Evolutionary conservation across 2,329 filamentous ascomycete species (phyloP), one percentile per base, ranked within the genome.

Genomic region (Aspergillus viridinutans): DNA sequence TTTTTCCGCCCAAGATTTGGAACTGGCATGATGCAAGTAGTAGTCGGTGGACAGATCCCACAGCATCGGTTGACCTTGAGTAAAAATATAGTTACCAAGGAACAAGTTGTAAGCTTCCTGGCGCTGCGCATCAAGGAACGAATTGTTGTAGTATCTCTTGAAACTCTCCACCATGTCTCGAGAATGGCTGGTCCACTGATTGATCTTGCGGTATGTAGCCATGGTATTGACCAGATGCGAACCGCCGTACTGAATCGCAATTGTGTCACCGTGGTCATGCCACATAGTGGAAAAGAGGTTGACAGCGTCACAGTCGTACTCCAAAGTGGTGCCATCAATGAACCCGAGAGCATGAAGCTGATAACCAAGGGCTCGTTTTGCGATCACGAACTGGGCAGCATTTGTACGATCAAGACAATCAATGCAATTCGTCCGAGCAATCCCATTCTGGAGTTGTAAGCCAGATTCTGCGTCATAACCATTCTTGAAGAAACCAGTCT

Each of bases 111-210:
- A 97, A 0, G 94, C 94, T 74, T 99, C 94, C 74, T 99, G 94
- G 32, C 94, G 86, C 71, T 99, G 94, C n/a, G 89, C 92, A 72
- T 99, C 94, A 8, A 99, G 83, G 72, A 99, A 99, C 0, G 93
- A 96, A 70, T 99, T 99, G 76, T 97, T 96, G 74, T 99, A 99
- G 73, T 97, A 99, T 28, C 94, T 85, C 74, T 97, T 99, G 80
- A 99, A 97, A 72, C 91, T 96, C 76, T 99, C 94, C 23, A 99
- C 92, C 93, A 99, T 97, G 73, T 99, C 94, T 64, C 94, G 85
- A 2, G 93, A 97, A 72, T 96, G 92, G 66, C 91, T 96, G 25
- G 92, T 96, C 94, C 94, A 99, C 72, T 97, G 93, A 64, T 97
- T 97, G 72, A 97, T 96, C 76, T 97, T 97, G 56, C 94, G 89